Evolutionary conservation across 352 stramenopile species (phyloP).

Genomic region (Pythium apleroticum): DNA sequence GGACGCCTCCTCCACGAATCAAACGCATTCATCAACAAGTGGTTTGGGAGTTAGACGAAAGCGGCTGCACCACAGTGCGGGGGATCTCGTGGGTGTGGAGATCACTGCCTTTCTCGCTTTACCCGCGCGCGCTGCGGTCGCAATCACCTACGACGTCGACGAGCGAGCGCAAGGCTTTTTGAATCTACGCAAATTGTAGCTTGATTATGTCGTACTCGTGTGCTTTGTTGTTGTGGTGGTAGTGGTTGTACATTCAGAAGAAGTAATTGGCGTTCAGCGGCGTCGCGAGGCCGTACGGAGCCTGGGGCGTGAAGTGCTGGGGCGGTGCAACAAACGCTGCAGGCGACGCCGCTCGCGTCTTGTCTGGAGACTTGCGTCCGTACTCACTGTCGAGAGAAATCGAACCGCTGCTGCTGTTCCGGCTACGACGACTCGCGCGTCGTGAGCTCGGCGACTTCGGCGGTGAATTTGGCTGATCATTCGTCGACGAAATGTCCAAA

Average conservation of each 20-base stretch:
- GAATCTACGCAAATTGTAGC: constrained; percentile 69
- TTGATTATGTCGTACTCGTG: neutral
- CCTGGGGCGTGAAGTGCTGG: constrained; percentile 1
- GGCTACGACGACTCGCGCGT: constrained; percentile 11
- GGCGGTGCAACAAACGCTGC: constrained; percentile 2
- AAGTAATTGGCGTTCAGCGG: constrained; percentile 28
- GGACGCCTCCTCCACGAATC: neutral
- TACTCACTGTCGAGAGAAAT: constrained; percentile 11
- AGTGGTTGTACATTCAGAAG: constrained; percentile 19
- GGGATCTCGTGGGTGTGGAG: constrained; percentile 52
- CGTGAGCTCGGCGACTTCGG: neutral
- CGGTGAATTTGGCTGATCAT: neutral
- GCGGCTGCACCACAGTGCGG: constrained; percentile 56
- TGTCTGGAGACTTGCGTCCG: constrained; percentile 21
- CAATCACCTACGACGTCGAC: constrained; percentile 65
- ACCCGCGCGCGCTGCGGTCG: constrained; percentile 42
- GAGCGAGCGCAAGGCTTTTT: constrained; percentile 71
- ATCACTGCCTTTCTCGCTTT: constrained; percentile 61
- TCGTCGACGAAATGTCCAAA: neutral
- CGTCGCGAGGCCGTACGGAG: constrained; percentile 17
- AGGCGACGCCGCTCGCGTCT: constrained; percentile 9
- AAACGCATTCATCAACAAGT: neutral
- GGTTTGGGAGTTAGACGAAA: constrained; percentile 5
- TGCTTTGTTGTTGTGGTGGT: neutral
- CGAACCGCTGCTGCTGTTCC: constrained; percentile 20